Evolutionary conservation across 345 rosid species (phyloP), one percentile per base, ranked within the genome.

Genomic region (Linum usitatissimum): DNA sequence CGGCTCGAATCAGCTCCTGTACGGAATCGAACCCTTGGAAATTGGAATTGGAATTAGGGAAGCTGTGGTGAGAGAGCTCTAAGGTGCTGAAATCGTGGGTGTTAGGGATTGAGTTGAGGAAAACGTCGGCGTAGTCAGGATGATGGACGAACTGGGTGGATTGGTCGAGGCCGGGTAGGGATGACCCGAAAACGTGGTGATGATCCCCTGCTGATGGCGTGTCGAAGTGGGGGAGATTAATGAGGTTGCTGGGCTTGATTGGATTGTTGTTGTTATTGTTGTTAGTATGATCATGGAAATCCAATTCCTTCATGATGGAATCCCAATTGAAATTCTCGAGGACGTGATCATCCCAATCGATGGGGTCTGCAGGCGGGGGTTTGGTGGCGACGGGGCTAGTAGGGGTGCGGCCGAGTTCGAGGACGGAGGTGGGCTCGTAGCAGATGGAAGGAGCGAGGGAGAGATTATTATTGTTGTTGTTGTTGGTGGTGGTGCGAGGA

Each of bases 361-460:
- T 59, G n/a, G 63, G 28, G 19, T 69, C 10, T 13, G 63, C 34
- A n/a, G 66, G 53, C n/a, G 64, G 34, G 6, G 61, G 65, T 3
- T 79, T 71, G 45, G 73, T 83, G 15, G 72, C 77, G 1, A 74
- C n/a, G 0, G 86, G 84, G 36, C 85, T 77, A 0, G 79, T 77
- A 0, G 79, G 79, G 59, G 86, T 86, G 20, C 87, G 74, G 59
- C 81, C 79, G 56, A 81, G 74, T 40, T 85, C 95, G 13, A 87
- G 95, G 64, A 87, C 97, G 0, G 96, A 86, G 51, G 89, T 91
- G 62, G 96, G 96, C 55, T 91, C 94, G 75, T 86, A 73, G 76
- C 68, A 62, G 12, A 18, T 6, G 17, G 66, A 20, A 61, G 20
- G 57, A 60, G 18, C 54, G 28, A 64, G 19, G 57, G 30, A 53